phyloP scores from a whole-genome alignment of 73 alveolate species.

The Paramecium pentaurelia region DNA sequence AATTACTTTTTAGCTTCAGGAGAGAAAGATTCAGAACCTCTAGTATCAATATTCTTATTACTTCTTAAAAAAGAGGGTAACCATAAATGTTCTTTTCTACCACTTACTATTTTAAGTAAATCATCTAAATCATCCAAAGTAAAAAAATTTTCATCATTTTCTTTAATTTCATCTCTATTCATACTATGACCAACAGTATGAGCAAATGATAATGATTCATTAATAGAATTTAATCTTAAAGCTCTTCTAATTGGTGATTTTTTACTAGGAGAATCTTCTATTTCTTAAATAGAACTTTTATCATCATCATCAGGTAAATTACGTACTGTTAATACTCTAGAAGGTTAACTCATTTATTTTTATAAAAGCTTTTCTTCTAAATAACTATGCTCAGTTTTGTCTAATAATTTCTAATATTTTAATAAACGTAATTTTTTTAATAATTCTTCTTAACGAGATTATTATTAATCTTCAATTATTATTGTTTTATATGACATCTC shows the following conservation, averaged over 20 bases:
- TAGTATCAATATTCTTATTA: not conserved
- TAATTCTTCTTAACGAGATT: constrained; percentile 5
- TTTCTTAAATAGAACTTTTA: not conserved
- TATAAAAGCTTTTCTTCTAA: not conserved
- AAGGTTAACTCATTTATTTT: not conserved
- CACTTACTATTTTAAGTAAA: not conserved
- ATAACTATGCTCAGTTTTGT: not conserved
- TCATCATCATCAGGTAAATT: not conserved
- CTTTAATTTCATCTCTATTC: not conserved
- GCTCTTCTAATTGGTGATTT: not conserved
- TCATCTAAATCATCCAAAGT: not conserved
- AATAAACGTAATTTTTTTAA: not conserved
- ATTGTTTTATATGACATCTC: not conserved
- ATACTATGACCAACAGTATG: not conserved
- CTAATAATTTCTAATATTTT: not conserved
- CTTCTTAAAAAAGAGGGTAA: constrained; percentile 9
- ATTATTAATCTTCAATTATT: not conserved
- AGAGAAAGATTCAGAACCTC: not conserved
- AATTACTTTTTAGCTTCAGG: constrained; percentile 22
- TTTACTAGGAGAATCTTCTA: not conserved
- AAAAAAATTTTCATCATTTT: not conserved
- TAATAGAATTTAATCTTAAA: not conserved
- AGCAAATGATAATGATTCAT: not conserved
- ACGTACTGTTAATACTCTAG: not conserved
- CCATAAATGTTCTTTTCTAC: constrained; percentile 15